Evolutionary conservation across 768 basidiomycete species (phyloP), one percentile per base, ranked within the genome.

Genomic region (Mycena venus): DNA sequence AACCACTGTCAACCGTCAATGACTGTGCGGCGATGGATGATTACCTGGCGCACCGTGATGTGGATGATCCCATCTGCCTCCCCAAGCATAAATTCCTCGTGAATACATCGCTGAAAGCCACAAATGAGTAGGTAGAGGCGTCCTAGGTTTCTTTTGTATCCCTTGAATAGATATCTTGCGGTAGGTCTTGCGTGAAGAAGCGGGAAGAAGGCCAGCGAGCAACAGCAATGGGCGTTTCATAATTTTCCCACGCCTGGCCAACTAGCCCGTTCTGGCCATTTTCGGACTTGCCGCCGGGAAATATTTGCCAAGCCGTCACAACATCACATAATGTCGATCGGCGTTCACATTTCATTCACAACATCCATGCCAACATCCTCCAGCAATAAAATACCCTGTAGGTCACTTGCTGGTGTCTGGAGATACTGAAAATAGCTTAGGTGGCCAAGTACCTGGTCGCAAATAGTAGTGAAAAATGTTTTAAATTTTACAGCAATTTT

Each of bases 171-270:
- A 36, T 1, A n/a, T 19, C 25, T 11, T 5, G n/a, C n/a, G 3
- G 59, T 32, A 10, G 40, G 14, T 31, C 29, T 27, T 42, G 68
- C n/a, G n/a, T 29, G 51, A 2, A 7, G 40, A 21, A 3, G 25
- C 34, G 36, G 12, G 27, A 32, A 31, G 23, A 44, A n/a, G 2
- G 62, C 61, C 61, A 47, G 23, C 40, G 44, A 44, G 42, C 42
- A 17, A 44, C 4, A 44, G 19, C 4, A 17, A 8, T 4, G 17
- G 4, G 42, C 42, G 42, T 44, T 31, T 17, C 38, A 27, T 27
- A 53, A 38, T 12, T 32, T 66, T 66, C 65, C 51, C 65, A 66
- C 65, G 65, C 65, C 32, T 56, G 70, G 60, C 70, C 70, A 47
- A 32, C 25, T 44, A 14, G 27, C 9, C 29, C n/a, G 53, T 71